Evolutionary conservation across 257 asterid species (phyloP), one percentile per base, ranked within the genome.

Genomic region (Solanum pimpinellifolium): DNA sequence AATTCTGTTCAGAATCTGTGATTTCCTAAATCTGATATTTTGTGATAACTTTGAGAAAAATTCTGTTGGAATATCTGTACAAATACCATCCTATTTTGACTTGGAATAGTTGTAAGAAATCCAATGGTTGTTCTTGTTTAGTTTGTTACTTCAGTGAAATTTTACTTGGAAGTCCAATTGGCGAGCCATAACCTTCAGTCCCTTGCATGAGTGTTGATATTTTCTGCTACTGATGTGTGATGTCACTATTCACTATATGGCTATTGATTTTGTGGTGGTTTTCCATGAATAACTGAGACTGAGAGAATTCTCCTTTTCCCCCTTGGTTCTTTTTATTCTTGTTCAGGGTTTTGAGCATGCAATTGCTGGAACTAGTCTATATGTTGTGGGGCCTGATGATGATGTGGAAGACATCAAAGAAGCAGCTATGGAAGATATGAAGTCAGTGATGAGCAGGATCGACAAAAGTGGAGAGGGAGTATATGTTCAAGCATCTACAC

Each of bases 311-410:
- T 15, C 83, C 83, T 23, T 29, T 68, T 78, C 37, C 84, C 41
- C 44, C 27, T 31, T 65, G 47, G 66, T 72, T 49, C 69, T 42
- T 78, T 52, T 87, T 42, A 4, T 89, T 88, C 60, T 78, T 88
- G n/a, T 88, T 73, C 88, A 97, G 99, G 99, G 98, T 68, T 97
- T 96, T 90, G 99, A 97, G 93, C 99, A 97, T 92, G 95, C 99
- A 76, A 94, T 97, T 93, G 99, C 98, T 39, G 99, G 99, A 70
- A 93, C 99, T 77, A 93, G 97, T 90, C 94, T 97, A 52, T 93
- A 97, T 88, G 95, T 97, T 86, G 99, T 96, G 86, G 98, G 97
- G 78, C 95, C 98, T 83, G 91, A 90, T 89, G 99, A 96, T 88
- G 97, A 95, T 88, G 41, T 97, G 86, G 99, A 96, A 77, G 96